phyloP scores from a whole-genome alignment of 169 alveolate species.

The Besnoitia besnoiti region DNA sequence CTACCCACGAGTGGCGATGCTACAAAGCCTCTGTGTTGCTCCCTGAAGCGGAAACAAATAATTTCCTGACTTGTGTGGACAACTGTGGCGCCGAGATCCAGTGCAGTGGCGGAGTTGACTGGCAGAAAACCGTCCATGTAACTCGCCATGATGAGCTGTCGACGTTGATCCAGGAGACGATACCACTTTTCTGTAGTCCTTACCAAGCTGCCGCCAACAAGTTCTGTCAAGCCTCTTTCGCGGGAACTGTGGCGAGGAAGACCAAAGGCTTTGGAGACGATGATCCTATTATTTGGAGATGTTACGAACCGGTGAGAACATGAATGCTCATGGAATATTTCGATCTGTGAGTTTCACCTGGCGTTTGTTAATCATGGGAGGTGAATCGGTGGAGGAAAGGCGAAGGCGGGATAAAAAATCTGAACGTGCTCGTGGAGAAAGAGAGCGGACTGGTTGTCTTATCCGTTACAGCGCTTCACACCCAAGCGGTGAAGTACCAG shows the following conservation, averaged over 20 bases:
- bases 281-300: background rate
- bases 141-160: background rate
- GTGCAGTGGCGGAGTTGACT: background rate
- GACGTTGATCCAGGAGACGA: background rate
- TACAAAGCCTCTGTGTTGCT: background rate
- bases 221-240: background rate
- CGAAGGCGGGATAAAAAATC: too few species aligned
- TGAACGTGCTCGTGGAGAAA: too few species aligned
- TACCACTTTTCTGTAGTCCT: background rate
- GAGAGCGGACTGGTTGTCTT: too few species aligned
- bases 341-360: too few species aligned
- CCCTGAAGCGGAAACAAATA: background rate
- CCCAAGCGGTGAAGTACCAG: too few species aligned
- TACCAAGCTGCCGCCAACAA: conserved; percentile 3
- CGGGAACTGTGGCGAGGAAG: conserved; percentile 1
- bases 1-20: background rate
- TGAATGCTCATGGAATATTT: too few species aligned
- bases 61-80: background rate
- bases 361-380: too few species aligned
- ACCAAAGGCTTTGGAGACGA: background rate
- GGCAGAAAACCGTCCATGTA: background rate
- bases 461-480: too few species aligned
- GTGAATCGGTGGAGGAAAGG: too few species aligned
- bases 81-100: background rate
- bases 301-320: background rate